Evolutionary conservation across 495 filamentous ascomycete genomes (phyloP).

Genomic region (Penicillium dipodomyicola): DNA sequence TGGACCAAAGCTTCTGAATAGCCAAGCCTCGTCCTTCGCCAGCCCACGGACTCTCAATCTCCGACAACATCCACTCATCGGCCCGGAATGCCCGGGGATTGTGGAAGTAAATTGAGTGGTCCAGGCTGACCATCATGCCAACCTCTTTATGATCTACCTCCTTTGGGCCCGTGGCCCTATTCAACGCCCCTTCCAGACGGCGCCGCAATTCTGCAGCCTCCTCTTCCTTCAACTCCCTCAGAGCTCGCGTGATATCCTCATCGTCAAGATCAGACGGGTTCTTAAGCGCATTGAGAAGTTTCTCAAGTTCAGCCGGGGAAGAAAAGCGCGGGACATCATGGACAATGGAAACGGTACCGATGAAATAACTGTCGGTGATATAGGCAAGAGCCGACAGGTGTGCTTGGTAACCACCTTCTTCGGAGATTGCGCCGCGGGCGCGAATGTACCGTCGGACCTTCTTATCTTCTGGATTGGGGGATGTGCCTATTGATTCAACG

Average conservation of each 20-base stretch:
- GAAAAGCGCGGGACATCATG: conserved; percentile 69
- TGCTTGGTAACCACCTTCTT: conserved; percentile 68
- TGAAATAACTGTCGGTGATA: conserved; percentile 87
- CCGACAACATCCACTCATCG: conserved; percentile 91
- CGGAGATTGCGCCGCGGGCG: conserved; percentile 68
- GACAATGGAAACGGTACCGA: conserved; percentile 78
- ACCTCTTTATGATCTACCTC: conserved; percentile 45
- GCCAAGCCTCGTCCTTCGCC: conserved; percentile 87
- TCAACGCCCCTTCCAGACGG: conserved; percentile 38
- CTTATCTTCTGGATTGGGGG: conserved; percentile 59
- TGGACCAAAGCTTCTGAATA: conserved; percentile 80
- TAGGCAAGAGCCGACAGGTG: conserved; percentile 89
- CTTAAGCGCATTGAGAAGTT: conserved; percentile 41
- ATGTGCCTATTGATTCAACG: conserved; percentile 28
- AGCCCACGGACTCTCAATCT: conserved; percentile 93
- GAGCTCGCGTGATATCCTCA: conserved; percentile 40
- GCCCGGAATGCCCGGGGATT: conserved; percentile 72
- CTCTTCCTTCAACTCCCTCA: conserved; percentile 46
- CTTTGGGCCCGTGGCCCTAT: conserved; percentile 22
- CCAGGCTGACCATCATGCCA: conserved; percentile 95
- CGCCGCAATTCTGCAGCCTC: conserved; percentile 41
- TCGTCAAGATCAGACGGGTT: conserved; percentile 48
- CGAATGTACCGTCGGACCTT: conserved; percentile 76
- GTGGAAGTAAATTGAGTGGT: conserved; percentile 96
- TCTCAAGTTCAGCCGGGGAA: conserved; percentile 37